Evolutionary conservation across 169 alveolate genomes (phyloP).

Genomic region (Cyclospora cayetanensis): DNA sequence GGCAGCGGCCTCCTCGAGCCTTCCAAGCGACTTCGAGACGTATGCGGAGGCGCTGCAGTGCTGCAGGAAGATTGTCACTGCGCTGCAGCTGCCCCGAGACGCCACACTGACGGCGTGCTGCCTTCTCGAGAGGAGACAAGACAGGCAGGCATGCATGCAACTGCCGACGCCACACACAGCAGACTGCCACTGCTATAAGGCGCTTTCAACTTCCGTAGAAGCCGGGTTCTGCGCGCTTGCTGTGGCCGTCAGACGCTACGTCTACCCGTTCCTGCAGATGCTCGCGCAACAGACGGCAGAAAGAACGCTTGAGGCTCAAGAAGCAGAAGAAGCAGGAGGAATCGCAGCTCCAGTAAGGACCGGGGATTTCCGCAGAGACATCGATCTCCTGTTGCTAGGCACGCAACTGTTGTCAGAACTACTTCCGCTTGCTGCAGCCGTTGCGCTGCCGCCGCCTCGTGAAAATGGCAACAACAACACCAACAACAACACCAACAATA

Average conservation of each 20-base stretch:
- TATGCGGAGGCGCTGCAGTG: constrained; percentile 58
- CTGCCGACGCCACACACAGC: constrained; percentile 20
- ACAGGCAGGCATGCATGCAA: neutral
- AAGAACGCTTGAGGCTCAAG: constrained; percentile 13
- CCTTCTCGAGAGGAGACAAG: constrained; percentile 14
- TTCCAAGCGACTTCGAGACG: neutral
- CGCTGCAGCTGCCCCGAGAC: constrained; percentile 53
- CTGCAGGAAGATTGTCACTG: constrained; percentile 32
- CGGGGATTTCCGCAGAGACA: neutral
- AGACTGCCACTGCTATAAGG: constrained; percentile 20
- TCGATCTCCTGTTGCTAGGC: constrained; percentile 60
- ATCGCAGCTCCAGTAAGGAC: neutral
- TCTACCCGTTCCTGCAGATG: constrained; percentile 47
- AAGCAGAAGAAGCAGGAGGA: constrained; percentile 3
- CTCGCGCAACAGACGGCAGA: constrained; percentile 61
- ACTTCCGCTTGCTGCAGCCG: constrained; percentile 51
- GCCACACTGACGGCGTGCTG: constrained; percentile 3
- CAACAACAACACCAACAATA: constrained; percentile 10
- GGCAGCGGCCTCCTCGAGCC: neutral
- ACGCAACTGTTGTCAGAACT: constrained; percentile 46
- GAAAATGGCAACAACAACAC: constrained; percentile 2
- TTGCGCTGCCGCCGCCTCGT: constrained; percentile 46
- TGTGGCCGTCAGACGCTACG: constrained; percentile 39
- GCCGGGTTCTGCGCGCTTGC: constrained; percentile 52
- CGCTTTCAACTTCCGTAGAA: constrained; percentile 9